Conservation (phyloP, 1,284 basidiomycete species). For the Rhodotorula sp. region DNA sequence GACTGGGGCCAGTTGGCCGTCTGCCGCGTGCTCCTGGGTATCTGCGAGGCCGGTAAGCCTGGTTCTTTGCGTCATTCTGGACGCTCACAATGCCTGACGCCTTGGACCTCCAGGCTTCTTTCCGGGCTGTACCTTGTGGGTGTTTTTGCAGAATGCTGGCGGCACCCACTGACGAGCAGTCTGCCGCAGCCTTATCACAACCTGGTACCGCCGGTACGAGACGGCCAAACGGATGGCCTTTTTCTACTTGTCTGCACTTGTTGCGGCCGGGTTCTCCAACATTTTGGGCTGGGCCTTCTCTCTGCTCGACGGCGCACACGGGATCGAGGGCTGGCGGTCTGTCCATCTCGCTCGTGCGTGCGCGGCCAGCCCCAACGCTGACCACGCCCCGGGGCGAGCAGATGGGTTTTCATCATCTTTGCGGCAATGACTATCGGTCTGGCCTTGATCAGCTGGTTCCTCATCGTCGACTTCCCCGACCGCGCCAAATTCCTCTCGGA, state of each 20-base stretch:
- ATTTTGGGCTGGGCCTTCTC: constrained; percentile 43
- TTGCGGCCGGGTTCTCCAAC: constrained; percentile 53
- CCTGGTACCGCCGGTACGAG: constrained; percentile 56
- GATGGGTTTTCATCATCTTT: constrained; percentile 41
- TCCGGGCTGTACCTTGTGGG: constrained; percentile 30
- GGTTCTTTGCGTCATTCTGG: too few relatives aligned
- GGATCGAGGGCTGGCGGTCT: constrained; percentile 49
- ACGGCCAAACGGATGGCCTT: constrained; percentile 51
- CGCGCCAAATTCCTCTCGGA: constrained; percentile 53
- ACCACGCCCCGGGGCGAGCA: background rate
- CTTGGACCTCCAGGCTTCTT: constrained; percentile 43
- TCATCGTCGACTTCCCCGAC: constrained; percentile 54
- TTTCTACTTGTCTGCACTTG: constrained; percentile 54
- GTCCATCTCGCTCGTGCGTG: constrained; percentile 16
- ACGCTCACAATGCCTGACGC: too few relatives aligned
- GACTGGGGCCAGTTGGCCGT: constrained; percentile 50
- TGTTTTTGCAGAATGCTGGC: background rate
- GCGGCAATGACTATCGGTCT: constrained; percentile 49
- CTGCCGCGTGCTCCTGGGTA: constrained; percentile 53
- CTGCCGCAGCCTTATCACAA: constrained; percentile 48
- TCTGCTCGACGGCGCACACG: constrained; percentile 41
- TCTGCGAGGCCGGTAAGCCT: constrained; percentile 44
- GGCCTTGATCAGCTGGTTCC: constrained; percentile 46
- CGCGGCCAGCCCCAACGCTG: background rate
- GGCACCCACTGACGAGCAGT: too few relatives aligned